Evolutionary conservation across 75 land plant species (phyloP), one percentile per base, ranked within the genome.

Genomic region (Cryptomeria japonica): DNA sequence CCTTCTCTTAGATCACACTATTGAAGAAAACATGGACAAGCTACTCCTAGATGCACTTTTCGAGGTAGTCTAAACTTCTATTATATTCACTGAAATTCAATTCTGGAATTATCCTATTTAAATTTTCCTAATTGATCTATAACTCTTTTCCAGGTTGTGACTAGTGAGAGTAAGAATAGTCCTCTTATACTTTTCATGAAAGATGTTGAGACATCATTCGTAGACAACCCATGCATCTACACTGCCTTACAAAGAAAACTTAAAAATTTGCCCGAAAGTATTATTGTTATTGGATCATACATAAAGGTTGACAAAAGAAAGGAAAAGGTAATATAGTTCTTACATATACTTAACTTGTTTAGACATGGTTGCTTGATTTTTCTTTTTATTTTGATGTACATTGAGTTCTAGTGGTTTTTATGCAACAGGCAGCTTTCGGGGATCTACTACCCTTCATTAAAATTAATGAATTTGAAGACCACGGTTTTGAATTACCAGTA

Each of bases 401-500:
- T 34, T 91, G 70, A 75, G 38, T 11, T 12, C 3, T 75, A 13
- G 16, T 75, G 34, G 37, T 14, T 75, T 75, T 75, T 75, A 34
- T 75, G 34, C 34, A 34, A 34, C 94, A 96, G 95, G 88, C 94
- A 5, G 92, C 92, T 91, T 92, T 93, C 80, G 92, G 94, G 80
- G 94, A 93, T 37, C 91, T 95, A 61, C 68, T 25, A 75, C 86
- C 94, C 32, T 94, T 94, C 36, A 93, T 95, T 12, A 94, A 94
- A 86, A 87, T 95, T 83, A 94, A 94, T 68, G 90, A 91, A 92
- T 94, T 91, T 85, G 95, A 94, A 34, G 93, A 95, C 3, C 95
- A 95, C 38, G 97, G 95, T 84, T 89, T 97, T 68, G 93, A 95
- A 84, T 97, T 94, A 58, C 93, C 93, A 89, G 99, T 97, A 93